Conservation (phyloP, 805 yeast species). For the Ogataea methylovora region DNA sequence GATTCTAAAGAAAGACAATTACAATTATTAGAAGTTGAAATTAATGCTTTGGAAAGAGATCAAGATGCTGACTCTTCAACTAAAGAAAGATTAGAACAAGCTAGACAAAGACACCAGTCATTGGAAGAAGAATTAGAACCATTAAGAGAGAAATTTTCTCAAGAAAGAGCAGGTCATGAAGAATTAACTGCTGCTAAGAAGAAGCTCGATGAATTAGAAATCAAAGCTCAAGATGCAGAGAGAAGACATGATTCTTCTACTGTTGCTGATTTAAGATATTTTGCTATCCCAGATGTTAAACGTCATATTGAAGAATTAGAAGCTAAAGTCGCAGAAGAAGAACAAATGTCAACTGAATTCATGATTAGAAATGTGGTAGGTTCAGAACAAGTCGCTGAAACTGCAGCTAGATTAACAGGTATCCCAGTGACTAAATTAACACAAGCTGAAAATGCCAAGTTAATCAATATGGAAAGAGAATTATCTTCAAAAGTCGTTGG, state of each 20-base stretch:
- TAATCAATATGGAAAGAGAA: slow-evolving; percentile 90
- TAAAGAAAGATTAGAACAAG: slow-evolving; percentile 75
- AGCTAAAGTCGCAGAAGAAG: slow-evolving; percentile 59
- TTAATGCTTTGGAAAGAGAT: slow-evolving; percentile 94
- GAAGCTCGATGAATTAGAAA: slow-evolving; percentile 85
- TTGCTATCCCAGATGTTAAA: slow-evolving; percentile 91
- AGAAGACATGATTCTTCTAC: slow-evolving; percentile 92
- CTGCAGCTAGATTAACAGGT: slow-evolving; percentile 94
- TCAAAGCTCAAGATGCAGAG: slow-evolving; percentile 93
- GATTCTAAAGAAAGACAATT: slow-evolving; percentile 91
- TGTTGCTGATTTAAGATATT: slow-evolving; percentile 93
- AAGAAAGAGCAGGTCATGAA: slow-evolving; percentile 87
- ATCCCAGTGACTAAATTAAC: slow-evolving; percentile 92
- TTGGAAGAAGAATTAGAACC: slow-evolving; percentile 83
- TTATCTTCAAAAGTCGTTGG: slow-evolving; percentile 84
- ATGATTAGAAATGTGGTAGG: slow-evolving; percentile 88
- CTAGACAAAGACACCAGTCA: slow-evolving; percentile 71
- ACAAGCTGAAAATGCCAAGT: slow-evolving; percentile 90
- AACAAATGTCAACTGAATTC: slow-evolving; percentile 37
- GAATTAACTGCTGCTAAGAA: slow-evolving; percentile 84
- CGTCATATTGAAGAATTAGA: slow-evolving; percentile 72
- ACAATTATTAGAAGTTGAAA: slow-evolving; percentile 89
- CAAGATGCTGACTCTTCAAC: slow-evolving; percentile 78
- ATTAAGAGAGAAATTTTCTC: slow-evolving; percentile 72
- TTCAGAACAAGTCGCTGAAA: slow-evolving; percentile 71